Conservation (phyloP, 805 yeast genomes). For the Teunomyces tritomae region DNA sequence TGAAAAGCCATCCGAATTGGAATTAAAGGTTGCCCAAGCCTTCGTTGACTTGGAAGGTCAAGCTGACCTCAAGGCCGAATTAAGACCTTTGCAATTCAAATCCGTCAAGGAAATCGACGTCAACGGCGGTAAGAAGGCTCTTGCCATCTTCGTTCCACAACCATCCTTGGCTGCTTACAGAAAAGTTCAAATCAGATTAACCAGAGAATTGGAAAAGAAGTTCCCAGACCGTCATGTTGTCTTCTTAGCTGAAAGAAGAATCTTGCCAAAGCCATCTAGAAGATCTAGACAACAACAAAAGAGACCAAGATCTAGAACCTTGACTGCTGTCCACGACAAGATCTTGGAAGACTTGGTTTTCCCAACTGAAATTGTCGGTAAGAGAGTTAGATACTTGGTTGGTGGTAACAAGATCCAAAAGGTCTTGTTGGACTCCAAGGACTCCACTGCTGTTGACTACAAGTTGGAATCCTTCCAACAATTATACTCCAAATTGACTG, state of each 20-base stretch:
- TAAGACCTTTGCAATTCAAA: conserved; percentile 98
- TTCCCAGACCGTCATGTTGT: conserved; percentile 99
- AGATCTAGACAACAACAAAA: conserved; percentile 90
- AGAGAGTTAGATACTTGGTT: conserved; percentile 98
- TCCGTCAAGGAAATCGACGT: conserved; percentile 98
- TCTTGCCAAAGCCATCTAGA: conserved; percentile 98
- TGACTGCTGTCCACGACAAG: conserved; percentile 98
- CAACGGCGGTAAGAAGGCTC: conserved; percentile 97
- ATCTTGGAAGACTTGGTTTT: conserved; percentile 97
- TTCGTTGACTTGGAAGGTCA: conserved; percentile 94
- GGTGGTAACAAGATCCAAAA: conserved; percentile 99
- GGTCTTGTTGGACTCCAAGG: conserved; percentile 97
- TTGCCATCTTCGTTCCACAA: conserved; percentile 97
- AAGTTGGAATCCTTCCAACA: conserved; percentile 99
- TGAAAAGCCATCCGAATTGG: conserved; percentile 96
- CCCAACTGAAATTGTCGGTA: conserved; percentile 99
- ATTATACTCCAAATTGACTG: conserved; percentile 96
- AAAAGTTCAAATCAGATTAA: conserved; percentile 94
- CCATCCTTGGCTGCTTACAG: conserved; percentile 91
- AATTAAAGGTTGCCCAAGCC: conserved; percentile 99
- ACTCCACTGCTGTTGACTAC: conserved; percentile 94
- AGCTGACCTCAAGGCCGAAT: conserved; percentile 94
- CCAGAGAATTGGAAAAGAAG: conserved; percentile 99
- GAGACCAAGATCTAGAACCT: conserved; percentile 99
- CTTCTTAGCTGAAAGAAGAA: conserved; percentile 99